phyloP scores from a whole-genome alignment of 1,284 basidiomycete species.

The Pseudozyma sp. region DNA sequence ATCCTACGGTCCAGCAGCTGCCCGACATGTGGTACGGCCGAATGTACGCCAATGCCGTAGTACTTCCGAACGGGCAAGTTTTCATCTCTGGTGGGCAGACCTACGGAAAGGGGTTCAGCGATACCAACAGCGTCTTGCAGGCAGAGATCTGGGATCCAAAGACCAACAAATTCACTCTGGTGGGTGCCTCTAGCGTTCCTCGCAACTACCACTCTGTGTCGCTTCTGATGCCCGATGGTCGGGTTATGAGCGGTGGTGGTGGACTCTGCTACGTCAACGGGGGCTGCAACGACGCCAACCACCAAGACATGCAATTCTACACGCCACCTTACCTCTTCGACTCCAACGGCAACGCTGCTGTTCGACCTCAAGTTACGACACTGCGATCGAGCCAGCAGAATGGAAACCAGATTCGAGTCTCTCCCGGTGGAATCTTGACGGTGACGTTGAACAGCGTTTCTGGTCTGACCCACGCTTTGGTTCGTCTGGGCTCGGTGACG shows the following conservation, averaged over 20 bases:
- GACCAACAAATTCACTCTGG: neutral
- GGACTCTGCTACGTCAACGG: constrained; percentile 4
- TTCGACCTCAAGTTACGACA: neutral
- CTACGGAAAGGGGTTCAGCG: neutral
- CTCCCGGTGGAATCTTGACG: constrained; percentile 3
- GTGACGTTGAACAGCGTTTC: constrained; percentile 2
- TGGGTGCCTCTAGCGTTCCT: neutral
- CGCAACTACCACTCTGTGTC: constrained; percentile 11
- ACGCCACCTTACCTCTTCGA: constrained; percentile 4
- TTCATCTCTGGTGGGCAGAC: constrained; percentile 6
- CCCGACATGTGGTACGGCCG: constrained; percentile 5
- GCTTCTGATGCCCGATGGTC: constrained; percentile 7
- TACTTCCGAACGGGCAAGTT: constrained; percentile 6
- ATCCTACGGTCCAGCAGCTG: neutral
- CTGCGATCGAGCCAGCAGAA: constrained; percentile 9
- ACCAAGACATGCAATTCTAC: constrained; percentile 10
- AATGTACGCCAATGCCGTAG: constrained; percentile 4
- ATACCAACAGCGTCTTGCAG: constrained; percentile 7
- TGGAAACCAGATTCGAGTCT: constrained; percentile 4
- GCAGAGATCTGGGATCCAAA: constrained; percentile 7
- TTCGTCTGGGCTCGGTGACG: constrained; percentile 3
- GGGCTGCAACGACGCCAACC: neutral
- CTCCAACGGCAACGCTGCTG: constrained; percentile 1
- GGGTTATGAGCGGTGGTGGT: constrained; percentile 8
- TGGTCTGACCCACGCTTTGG: constrained; percentile 1